Evolutionary conservation across 345 rosid species (phyloP), one percentile per base, ranked within the genome.

Genomic region (Hibiscus trionum): DNA sequence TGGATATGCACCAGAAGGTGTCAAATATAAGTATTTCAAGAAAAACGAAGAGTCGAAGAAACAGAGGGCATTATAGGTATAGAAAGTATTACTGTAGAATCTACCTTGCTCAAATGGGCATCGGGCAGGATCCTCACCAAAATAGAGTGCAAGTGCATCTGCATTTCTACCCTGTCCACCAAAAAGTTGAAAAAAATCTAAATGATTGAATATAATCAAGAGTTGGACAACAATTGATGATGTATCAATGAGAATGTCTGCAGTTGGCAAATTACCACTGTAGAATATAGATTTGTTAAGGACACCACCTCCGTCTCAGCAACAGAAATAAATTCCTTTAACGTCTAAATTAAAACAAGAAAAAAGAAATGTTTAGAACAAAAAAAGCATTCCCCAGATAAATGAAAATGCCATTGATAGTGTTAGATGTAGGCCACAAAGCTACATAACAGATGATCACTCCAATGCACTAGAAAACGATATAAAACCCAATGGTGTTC

Each of bases 41-140:
- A 56, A 56, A 56, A 56, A 56, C 0, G 15, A 56, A 56, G 12
- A 56, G 29, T 15, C 14, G 9, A 4, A 56, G 12, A 6, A 10
- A 56, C 3, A 9, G 21, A 56, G 27, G 21, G 66, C 16, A 46
- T 16, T 44, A 44, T 42, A 71, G 39, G 59, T 24, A 44, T 2
- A 16, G 65, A 69, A 46, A 39, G 42, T 42, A 64, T 53, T 8
- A 75, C 77, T 57, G 55, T 19, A 14, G 35, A 61, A 52, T 77
- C 68, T 84, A 89, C 99, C 99, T 93, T 96, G 99, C 81, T 96
- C 99, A 85, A 93, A 93, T 1, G 95, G 99, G 78, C 89, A 93
- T 33, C 91, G 88, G 31, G 88, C 91, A 12, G 99, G 99, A 86
- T 96, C 99, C 88, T 96, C 99, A 9, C 93, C 91, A 77, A 96